Percentiles rank a stretch among this genome's conserved stretches.
phyloP scores from a whole-genome alignment of 2,329 filamentous ascomycete species.

The Ophiostoma himal-ulmi region DNA sequence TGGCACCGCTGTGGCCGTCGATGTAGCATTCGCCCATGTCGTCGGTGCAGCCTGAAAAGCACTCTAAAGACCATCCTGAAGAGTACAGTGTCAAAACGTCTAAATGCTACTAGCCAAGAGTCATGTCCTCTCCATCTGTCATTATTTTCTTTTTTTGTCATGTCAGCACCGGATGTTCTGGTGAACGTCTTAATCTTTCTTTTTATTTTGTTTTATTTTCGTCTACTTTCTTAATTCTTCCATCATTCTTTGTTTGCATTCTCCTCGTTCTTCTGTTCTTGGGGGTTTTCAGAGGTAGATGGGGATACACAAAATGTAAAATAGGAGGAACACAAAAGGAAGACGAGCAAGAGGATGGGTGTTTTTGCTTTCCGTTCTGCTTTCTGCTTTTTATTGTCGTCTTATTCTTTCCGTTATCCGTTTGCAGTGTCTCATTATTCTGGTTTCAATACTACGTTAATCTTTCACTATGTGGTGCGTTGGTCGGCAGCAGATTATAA shows the following conservation, averaged over 20 bases:
- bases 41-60: constrained; percentile 22
- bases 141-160: not conserved
- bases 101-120: not conserved
- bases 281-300: not conserved
- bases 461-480: not conserved
- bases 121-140: not conserved
- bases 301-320: constrained; percentile 16
- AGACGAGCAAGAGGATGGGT: constrained; percentile 1
- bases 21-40: not conserved
- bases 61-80: not conserved
- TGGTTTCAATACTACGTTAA: not conserved
- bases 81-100: not conserved
- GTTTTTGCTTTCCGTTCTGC: not conserved
- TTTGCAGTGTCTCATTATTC: not conserved
- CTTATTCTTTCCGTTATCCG: not conserved
- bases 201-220: constrained; percentile 22
- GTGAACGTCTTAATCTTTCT: not conserved
- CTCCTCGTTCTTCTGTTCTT: constrained; percentile 2
- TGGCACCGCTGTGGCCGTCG: not conserved
- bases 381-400: not conserved
- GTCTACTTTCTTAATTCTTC: not conserved
- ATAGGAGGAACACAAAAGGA: constrained; percentile 2
- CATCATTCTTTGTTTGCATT: not conserved
- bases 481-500: too few species aligned
- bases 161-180: not conserved